phyloP scores from a whole-genome alignment of 192 early-diverging fungal species.

The Linnemannia exigua region DNA sequence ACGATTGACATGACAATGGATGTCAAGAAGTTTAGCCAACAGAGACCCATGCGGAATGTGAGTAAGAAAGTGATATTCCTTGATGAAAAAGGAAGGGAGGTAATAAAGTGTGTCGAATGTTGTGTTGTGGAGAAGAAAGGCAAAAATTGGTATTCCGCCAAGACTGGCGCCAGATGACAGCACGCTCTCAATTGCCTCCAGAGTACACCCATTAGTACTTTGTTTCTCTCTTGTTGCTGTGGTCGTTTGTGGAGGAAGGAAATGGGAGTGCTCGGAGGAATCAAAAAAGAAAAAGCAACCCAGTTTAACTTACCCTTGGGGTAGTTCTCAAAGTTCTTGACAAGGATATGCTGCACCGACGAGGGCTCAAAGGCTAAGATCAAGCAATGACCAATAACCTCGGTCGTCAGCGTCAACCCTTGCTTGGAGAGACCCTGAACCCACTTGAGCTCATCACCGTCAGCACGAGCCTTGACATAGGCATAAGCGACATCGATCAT shows the following conservation, averaged over 20 bases:
- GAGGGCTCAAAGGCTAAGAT: constrained; percentile 54
- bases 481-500: constrained; percentile 42
- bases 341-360: constrained; percentile 54
- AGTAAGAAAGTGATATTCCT: neutral
- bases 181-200: neutral
- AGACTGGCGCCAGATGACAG: neutral
- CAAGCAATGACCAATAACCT: constrained; percentile 47
- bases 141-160: neutral
- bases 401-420: constrained; percentile 43
- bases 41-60: neutral
- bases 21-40: neutral
- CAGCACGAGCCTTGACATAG: constrained; percentile 40
- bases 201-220: neutral
- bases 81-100: constrained; percentile 13
- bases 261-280: neutral
- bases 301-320: constrained; percentile 41
- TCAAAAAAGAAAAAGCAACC: neutral
- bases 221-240: neutral
- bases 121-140: constrained; percentile 16
- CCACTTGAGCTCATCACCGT: constrained; percentile 51
- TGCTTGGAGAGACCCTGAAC: constrained; percentile 52
- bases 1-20: neutral
- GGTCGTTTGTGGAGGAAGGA: neutral
- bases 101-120: neutral
- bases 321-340: constrained; percentile 60